Conservation (phyloP, 2,329 filamentous ascomycete genomes). For the Colletotrichum nymphaeae region DNA sequence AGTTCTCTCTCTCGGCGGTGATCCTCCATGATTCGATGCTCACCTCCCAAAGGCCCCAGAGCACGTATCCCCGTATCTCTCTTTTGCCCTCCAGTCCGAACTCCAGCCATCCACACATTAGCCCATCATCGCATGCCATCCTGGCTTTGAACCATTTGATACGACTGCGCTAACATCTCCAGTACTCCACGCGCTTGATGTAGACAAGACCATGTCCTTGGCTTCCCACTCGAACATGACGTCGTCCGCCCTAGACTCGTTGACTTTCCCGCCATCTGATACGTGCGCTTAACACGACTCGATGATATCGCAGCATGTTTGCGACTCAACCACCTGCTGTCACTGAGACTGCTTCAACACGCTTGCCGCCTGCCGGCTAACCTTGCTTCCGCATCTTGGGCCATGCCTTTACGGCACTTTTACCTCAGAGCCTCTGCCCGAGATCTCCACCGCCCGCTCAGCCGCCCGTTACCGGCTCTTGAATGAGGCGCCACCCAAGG, state of each 20-base stretch:
- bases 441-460: conserved; percentile 3
- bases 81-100: neutral
- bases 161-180: conserved; percentile 2
- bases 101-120: neutral
- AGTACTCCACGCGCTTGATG: neutral
- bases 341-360: conserved; percentile 1
- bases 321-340: neutral
- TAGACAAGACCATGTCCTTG: conserved; percentile 18
- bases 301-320: neutral
- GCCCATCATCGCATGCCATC: neutral
- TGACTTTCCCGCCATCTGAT: conserved; percentile 12
- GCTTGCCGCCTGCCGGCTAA: neutral
- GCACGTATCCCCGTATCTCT: neutral
- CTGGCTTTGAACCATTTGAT: neutral
- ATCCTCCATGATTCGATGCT: neutral
- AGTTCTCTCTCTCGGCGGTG: conserved; percentile 3
- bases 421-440: neutral
- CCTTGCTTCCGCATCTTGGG: conserved; percentile 6
- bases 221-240: conserved; percentile 21
- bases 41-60: neutral
- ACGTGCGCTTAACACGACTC: conserved; percentile 30
- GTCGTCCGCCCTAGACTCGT: conserved; percentile 14
- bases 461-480: neutral
- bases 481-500: neutral
- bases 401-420: neutral